phyloP scores from a whole-genome alignment of 2,329 filamentous ascomycete genomes.

The Diplodia intermedia region DNA sequence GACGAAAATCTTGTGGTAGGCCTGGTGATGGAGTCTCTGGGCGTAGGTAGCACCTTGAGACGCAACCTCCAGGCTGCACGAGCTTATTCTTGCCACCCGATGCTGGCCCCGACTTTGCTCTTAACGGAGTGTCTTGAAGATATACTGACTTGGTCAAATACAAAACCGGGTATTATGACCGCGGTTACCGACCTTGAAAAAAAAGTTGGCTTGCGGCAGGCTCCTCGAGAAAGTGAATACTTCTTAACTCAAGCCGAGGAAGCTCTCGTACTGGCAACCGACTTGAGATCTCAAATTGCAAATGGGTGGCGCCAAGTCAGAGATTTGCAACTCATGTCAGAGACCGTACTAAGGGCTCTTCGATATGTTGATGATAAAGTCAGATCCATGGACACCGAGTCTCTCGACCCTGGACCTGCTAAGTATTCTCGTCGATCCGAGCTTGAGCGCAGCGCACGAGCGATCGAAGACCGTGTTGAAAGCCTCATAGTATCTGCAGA shows the following conservation, averaged over 20 bases:
- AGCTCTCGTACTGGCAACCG: neutral
- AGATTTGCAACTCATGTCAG: neutral
- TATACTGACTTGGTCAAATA: no score
- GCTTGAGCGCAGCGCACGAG: neutral
- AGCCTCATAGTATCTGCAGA: accelerated
- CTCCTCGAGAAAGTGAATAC: neutral
- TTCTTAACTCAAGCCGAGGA: neutral
- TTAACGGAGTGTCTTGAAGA: neutral
- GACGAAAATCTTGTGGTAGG: neutral
- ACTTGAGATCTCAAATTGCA: neutral
- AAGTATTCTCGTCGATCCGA: neutral
- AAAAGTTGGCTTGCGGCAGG: neutral
- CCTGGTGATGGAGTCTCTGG: neutral
- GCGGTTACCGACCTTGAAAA: neutral
- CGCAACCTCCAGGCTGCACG: neutral
- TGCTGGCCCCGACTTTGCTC: neutral
- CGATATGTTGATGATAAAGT: neutral
- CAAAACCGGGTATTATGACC: no score
- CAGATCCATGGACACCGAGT: neutral
- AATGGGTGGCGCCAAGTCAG: no score
- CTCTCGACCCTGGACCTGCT: no score
- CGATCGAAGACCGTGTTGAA: neutral
- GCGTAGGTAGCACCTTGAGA: accelerated
- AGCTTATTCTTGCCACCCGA: neutral
- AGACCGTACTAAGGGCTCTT: neutral